Evolutionary conservation across 2,329 filamentous ascomycete genomes (phyloP).

Genomic region (Pestalotiopsis sp.): DNA sequence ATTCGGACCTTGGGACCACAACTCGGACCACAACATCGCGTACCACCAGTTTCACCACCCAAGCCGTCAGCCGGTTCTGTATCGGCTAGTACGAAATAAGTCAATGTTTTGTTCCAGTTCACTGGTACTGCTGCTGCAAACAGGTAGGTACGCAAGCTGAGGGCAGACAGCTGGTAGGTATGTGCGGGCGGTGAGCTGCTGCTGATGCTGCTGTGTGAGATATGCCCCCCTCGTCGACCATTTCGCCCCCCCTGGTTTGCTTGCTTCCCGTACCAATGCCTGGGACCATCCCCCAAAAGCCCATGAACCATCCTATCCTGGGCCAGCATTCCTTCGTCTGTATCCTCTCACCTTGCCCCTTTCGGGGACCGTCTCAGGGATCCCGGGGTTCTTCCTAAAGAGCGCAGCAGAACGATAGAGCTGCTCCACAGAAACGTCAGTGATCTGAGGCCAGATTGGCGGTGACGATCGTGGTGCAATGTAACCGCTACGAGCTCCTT

Average conservation of each 20-base stretch:
- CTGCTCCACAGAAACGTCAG: not conserved
- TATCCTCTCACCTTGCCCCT: not conserved
- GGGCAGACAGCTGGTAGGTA: not conserved
- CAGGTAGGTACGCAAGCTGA: not conserved
- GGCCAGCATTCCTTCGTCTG: not conserved
- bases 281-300: not conserved
- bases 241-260: not conserved
- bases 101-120: not conserved
- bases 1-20: not conserved
- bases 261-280: not conserved
- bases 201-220: not conserved
- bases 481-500: not conserved
- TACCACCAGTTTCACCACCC: not conserved
- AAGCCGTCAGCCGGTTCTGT: not conserved
- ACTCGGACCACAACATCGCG: not conserved
- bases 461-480: slow-evolving; percentile 6
- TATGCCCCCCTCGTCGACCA: not conserved
- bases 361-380: not conserved
- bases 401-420: not conserved
- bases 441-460: slow-evolving; percentile 1
- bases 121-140: not conserved
- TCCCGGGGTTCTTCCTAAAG: not conserved
- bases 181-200: not conserved
- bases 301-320: not conserved
- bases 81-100: not conserved